Percentiles rank a stretch among this genome's conserved stretches.
phyloP scores from a whole-genome alignment of 2,329 filamentous ascomycete species.

The Parafenestella ontariensis region DNA sequence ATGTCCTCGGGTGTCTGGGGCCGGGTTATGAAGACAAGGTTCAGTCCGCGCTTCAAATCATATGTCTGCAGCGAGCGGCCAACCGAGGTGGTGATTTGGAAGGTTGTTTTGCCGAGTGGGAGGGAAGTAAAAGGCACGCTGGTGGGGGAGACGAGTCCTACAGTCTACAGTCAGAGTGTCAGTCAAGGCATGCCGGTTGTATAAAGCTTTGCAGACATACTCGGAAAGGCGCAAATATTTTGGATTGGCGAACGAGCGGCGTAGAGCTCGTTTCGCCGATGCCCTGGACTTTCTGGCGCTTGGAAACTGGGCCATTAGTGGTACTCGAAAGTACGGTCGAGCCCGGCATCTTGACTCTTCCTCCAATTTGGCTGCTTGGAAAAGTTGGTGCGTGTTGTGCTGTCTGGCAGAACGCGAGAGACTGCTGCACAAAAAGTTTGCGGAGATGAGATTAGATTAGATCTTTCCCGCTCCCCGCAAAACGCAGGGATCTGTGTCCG shows the following conservation, averaged over 20 bases:
- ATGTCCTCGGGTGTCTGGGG: slow-evolving; percentile 87
- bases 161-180: slow-evolving; percentile 65
- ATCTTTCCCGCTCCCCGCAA: slow-evolving; percentile 22
- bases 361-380: background rate
- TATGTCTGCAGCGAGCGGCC: slow-evolving; percentile 93
- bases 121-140: slow-evolving; percentile 87
- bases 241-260: slow-evolving; percentile 62
- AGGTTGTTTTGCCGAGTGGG: slow-evolving; percentile 90
- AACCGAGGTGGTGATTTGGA: slow-evolving; percentile 95
- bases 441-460: slow-evolving; percentile 29
- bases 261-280: slow-evolving; percentile 50
- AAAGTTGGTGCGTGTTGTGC: background rate
- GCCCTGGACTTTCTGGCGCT: slow-evolving; percentile 61
- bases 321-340: slow-evolving; percentile 56
- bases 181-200: slow-evolving; percentile 3
- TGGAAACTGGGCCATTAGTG: slow-evolving; percentile 64
- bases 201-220: slow-evolving; percentile 60
- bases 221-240: slow-evolving; percentile 91
- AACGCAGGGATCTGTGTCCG: slow-evolving; percentile 18
- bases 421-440: slow-evolving; percentile 19
- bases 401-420: background rate
- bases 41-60: slow-evolving; percentile 86
- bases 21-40: slow-evolving; percentile 90
- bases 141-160: slow-evolving; percentile 92
- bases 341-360: slow-evolving; percentile 53